Evolutionary conservation across 2,329 filamentous ascomycete species (phyloP).

Genomic region (Colletotrichum coccodes): DNA sequence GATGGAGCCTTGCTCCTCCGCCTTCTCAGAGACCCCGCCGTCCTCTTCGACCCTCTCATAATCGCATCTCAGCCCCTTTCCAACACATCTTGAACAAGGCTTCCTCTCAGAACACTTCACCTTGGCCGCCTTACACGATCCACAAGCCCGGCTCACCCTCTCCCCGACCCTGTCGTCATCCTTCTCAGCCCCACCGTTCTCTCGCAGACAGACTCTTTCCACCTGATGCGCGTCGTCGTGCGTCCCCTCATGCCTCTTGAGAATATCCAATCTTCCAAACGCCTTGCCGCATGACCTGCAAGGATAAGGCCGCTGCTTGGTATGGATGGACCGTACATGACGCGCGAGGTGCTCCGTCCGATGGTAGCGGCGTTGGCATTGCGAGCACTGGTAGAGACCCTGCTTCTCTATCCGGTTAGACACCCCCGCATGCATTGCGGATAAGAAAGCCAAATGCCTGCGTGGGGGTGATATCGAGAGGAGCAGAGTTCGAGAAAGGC

Average conservation of each 20-base stretch:
- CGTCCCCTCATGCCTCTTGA: background rate
- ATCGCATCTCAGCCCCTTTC: background rate
- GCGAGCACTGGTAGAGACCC: constrained; percentile 6
- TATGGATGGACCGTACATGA: constrained; percentile 9
- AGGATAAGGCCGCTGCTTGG: constrained; percentile 5
- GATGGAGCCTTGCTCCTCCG: background rate
- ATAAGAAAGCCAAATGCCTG: background rate
- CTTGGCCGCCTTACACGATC: background rate
- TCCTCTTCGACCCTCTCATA: background rate
- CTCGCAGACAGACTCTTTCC: background rate
- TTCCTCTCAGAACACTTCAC: constrained; percentile 15
- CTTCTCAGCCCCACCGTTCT: background rate
- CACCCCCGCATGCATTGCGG: background rate
- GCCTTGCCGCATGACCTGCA: background rate
- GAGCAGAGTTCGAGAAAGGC: background rate
- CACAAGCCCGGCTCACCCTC: background rate
- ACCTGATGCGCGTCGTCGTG: background rate
- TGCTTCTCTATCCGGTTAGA: background rate
- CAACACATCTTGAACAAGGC: background rate
- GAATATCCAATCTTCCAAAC: constrained; percentile 6
- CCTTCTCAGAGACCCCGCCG: background rate
- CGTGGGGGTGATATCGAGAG: background rate
- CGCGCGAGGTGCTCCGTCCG: constrained; percentile 4
- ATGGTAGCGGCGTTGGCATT: constrained; percentile 8
- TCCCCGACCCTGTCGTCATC: background rate